Conservation (phyloP, 2,329 filamentous ascomycete species). For the Diaporthe australafricana region DNA sequence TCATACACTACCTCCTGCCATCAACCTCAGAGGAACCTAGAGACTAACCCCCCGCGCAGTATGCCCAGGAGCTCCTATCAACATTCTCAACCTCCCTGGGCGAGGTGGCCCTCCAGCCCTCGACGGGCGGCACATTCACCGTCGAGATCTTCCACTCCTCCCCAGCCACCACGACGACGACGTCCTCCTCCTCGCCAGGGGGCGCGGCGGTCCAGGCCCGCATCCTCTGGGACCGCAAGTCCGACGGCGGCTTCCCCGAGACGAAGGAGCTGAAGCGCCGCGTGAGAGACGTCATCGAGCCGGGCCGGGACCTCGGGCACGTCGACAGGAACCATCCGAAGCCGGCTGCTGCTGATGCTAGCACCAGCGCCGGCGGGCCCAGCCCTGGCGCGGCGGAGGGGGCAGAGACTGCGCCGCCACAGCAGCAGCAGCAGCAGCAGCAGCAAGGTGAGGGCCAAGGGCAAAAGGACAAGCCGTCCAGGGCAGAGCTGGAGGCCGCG, state of each 20-base stretch:
- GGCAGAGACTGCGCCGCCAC: not conserved
- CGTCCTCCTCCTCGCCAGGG: constrained; percentile 40
- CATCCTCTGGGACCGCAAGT: constrained; percentile 88
- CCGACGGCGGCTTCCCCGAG: constrained; percentile 91
- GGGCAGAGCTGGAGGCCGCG: constrained; percentile 28
- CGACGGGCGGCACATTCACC: constrained; percentile 85
- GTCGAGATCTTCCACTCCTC: constrained; percentile 69
- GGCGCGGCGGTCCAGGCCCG: constrained; percentile 52
- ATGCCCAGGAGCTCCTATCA: constrained; percentile 92
- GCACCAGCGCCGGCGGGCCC: not conserved
- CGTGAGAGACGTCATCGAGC: constrained; percentile 85
- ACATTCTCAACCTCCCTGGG: constrained; percentile 88
- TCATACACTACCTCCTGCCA: not conserved
- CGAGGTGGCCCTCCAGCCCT: constrained; percentile 87
- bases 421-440: constrained; percentile 16
- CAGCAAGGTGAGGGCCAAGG: not conserved
- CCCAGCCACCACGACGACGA: not conserved
- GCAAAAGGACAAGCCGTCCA: constrained; percentile 12
- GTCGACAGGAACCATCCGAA: constrained; percentile 68
- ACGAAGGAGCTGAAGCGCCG: constrained; percentile 90
- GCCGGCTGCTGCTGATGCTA: not conserved
- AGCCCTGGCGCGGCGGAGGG: not conserved
- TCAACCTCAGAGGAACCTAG: not conserved
- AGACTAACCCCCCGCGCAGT: constrained; percentile 62
- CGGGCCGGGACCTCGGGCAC: constrained; percentile 82